Base-by-base conservation (phyloP, 1,284 basidiomycete species). In the Malassezia sp. region DNA sequence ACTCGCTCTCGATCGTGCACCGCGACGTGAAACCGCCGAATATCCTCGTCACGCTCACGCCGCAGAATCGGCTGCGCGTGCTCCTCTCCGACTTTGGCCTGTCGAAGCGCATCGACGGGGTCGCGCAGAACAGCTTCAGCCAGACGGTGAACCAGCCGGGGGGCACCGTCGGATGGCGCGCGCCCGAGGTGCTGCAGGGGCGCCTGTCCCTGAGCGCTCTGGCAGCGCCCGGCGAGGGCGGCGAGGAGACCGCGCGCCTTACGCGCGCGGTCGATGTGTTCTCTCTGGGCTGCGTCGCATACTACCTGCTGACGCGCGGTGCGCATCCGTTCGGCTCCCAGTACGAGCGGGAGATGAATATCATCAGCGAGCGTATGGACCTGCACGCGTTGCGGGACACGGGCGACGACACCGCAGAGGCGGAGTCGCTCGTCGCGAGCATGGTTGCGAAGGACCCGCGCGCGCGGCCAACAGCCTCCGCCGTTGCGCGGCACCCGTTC, bases 1-100 rank as follows among this genome's bases (percentile, higher is more conserved):
- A 99, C 69, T 84, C 80, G 20, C 79, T 97, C 62, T 95, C 93
- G 73, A 86, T 97, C 56, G 82, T 97, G 18, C 93, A 97, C 73
- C 81, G 93, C 22, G 91, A 97, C 70, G 93, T 97, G 72, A 97
- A 97, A 68, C 91, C 91, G 4, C 90, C 93, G 72, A 97, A 99
- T 67, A 96, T 99, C 46, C 78, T 97, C 7, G 79, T 96, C n/a
- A 52, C 49, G 26, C 60, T 45, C 1, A 56, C 45, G 24, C 30
- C 54, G 6, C 59, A 55, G 12, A 57, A 61, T 26, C 51, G 54
- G 26, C 54, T 70, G 36, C 67, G 67, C 42, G 62, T 70, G 59
- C 52, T 70, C 2, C 56, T 70, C 0, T 68, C 65, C 8, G 67
- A 70, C 46, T 68, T 70, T 57, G 67, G 67, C 8, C 54, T 70